Evolutionary conservation across 2,329 filamentous ascomycete genomes (phyloP), one percentile per base, ranked within the genome.

Genomic region (Beauveria sp.): DNA sequence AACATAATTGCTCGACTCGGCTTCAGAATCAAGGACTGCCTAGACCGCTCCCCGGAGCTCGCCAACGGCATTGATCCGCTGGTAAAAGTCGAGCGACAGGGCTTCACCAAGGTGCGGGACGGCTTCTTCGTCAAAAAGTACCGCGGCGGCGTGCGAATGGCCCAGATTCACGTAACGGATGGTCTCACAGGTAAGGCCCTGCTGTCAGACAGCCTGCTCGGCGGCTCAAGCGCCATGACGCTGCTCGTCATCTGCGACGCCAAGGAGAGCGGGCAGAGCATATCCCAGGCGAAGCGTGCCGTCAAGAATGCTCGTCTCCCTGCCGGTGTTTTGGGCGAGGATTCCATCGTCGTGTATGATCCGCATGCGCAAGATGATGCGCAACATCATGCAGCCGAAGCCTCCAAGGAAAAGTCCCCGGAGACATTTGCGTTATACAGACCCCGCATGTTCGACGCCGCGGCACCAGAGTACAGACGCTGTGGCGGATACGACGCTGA

Each of bases 71-170:
- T 53, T 16, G 57, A 63, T 28, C 59, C 54, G 22, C 59, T 61
- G 30, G 51, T 51, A 2, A 24, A 34, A 3, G 55, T 56, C 20
- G 62, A 63, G 55, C 62, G 62, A 8, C n/a, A 41, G 37, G 63
- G 61, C 12, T 59, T 63, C 40, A 52, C 61, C n/a, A 20, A 24
- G 20, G 62, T 63, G 9, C 52, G 47, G 18, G 59, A 55, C 18
- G 63, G 62, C 9, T 63, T 60, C n/a, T 61, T 63, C 47, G 30
- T 47, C 14, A 50, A 14, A 4, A 46, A 44, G 14, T 30, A 54
- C 26, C 28, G 41, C 24, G 59, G 63, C 26, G 63, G 63, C 18
- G 59, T 24, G 20, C 59, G 62, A 10, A 22, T 63, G 47, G 59
- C 62, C 16, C 62, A 63, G 43, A 62, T 63, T 4, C 34, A 58